Conservation (phyloP, 2,329 filamentous ascomycete species). For the Xylaria sp. region DNA sequence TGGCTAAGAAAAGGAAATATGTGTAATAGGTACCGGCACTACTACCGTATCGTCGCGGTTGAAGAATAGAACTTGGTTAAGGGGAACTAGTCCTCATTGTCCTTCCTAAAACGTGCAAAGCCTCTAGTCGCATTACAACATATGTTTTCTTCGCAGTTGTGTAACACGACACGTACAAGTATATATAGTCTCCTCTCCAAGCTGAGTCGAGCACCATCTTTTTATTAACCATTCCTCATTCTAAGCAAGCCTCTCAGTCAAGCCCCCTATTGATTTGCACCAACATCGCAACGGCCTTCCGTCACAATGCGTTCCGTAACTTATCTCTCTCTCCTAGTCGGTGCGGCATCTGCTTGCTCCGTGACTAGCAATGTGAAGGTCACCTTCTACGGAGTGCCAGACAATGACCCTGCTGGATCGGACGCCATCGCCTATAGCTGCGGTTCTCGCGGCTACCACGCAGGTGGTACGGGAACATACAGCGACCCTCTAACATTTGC, state of each 20-base stretch:
- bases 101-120: slow-evolving; percentile 34
- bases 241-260: neutral
- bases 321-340: slow-evolving; percentile 29
- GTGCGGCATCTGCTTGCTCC: slow-evolving; percentile 41
- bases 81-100: slow-evolving; percentile 4
- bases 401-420: slow-evolving; percentile 53
- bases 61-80: slow-evolving; percentile 11
- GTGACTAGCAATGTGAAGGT: slow-evolving; percentile 45
- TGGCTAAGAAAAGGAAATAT: slow-evolving; percentile 9
- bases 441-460: slow-evolving; percentile 49
- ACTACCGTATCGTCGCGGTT: neutral
- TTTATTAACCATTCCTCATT: neutral
- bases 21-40: neutral
- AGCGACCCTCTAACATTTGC: slow-evolving; percentile 58
- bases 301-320: slow-evolving; percentile 27
- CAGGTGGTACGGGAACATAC: slow-evolving; percentile 57
- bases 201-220: neutral
- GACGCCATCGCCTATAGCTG: slow-evolving; percentile 53
- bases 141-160: slow-evolving; percentile 18
- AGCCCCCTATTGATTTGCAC: no score
- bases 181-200: slow-evolving; percentile 11
- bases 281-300: neutral
- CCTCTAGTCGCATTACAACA: slow-evolving; percentile 29
- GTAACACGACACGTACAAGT: slow-evolving; percentile 10
- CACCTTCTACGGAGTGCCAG: slow-evolving; percentile 56